Percentiles rank a stretch among this genome's conserved stretches.
phyloP scores from a whole-genome alignment of 2,329 filamentous ascomycete species.

The Exophiala bonariae region DNA sequence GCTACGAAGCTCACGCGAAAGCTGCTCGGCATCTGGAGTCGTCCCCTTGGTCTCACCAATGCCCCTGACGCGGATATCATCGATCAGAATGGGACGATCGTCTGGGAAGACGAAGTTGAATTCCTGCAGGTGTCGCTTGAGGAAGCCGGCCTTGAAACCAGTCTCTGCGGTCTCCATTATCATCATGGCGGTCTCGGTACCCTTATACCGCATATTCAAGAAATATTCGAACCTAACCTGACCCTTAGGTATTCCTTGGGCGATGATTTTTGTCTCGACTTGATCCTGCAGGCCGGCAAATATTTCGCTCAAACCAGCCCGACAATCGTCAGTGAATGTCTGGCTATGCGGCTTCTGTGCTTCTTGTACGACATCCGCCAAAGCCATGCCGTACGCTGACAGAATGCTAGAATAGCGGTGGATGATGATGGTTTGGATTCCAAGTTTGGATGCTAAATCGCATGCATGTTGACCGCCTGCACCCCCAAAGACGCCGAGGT shows the following conservation, averaged over 20 bases:
- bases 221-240: slow-evolving; percentile 46
- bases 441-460: slow-evolving; percentile 41
- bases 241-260: slow-evolving; percentile 43
- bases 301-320: slow-evolving; percentile 42
- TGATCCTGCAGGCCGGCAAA: slow-evolving; percentile 74
- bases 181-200: slow-evolving; percentile 51
- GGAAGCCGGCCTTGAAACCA: slow-evolving; percentile 77
- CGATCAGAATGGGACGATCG: slow-evolving; percentile 76
- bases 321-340: slow-evolving; percentile 57
- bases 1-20: too few species aligned
- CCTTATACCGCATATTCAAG: slow-evolving; percentile 51
- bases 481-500: slow-evolving; percentile 34
- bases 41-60: slow-evolving; percentile 1
- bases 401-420: slow-evolving; percentile 40
- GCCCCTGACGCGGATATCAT: slow-evolving; percentile 81
- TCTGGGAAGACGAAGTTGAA: slow-evolving; percentile 91
- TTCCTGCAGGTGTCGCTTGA: slow-evolving; percentile 83
- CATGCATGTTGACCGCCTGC: slow-evolving; percentile 42
- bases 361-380: slow-evolving; percentile 43
- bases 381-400: slow-evolving; percentile 47
- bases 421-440: slow-evolving; percentile 42
- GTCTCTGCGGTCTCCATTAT: slow-evolving; percentile 61
- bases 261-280: slow-evolving; percentile 38
- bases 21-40: slow-evolving; percentile 1
- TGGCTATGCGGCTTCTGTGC: slow-evolving; percentile 35